A percentile compares a stretch with the other conserved stretches of the same genome.
These are phyloP conservation scores for Leishmania aethiopica DNA, from an alignment of 208 protist species.

Conservation along the genomic window DNA sequence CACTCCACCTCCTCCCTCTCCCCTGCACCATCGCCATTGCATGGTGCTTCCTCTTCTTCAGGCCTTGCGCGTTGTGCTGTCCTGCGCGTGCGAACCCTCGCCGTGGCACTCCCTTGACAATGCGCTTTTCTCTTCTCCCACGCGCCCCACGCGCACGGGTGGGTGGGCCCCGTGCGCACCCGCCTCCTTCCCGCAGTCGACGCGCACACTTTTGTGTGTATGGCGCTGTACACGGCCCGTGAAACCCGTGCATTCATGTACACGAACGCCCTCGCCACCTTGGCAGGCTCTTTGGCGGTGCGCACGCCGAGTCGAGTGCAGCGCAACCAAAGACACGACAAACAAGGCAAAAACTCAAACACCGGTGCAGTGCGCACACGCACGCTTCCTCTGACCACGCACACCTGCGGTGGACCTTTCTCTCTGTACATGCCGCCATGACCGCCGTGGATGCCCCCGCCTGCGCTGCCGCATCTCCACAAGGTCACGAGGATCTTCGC, in stretches of 20 bases:
- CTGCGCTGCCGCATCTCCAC: background rate
- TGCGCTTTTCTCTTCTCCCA: background rate
- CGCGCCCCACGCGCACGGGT: background rate
- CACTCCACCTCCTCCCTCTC: background rate
- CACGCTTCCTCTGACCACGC: background rate
- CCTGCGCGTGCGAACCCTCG: background rate
- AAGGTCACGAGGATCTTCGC: background rate
- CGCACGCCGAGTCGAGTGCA: background rate
- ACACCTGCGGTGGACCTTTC: background rate
- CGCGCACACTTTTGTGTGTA: background rate
- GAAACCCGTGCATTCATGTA: background rate
- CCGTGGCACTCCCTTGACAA: background rate
- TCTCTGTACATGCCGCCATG: background rate
- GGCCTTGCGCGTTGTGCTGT: background rate
- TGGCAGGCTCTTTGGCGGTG: background rate
- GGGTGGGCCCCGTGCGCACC: background rate
- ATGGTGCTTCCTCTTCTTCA: background rate
- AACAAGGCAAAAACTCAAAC: background rate
- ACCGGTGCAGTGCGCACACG: background rate
- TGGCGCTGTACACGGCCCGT: background rate
- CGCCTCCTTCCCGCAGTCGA: background rate
- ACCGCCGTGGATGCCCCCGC: background rate
- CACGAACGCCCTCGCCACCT: background rate
- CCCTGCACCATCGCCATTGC: background rate
- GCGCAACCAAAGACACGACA: background rate